Percentiles rank a stretch among this genome's conserved stretches.
Evolutionary conservation across 1,284 basidiomycete genomes (phyloP).

Genomic region (Moniliella sp.): DNA sequence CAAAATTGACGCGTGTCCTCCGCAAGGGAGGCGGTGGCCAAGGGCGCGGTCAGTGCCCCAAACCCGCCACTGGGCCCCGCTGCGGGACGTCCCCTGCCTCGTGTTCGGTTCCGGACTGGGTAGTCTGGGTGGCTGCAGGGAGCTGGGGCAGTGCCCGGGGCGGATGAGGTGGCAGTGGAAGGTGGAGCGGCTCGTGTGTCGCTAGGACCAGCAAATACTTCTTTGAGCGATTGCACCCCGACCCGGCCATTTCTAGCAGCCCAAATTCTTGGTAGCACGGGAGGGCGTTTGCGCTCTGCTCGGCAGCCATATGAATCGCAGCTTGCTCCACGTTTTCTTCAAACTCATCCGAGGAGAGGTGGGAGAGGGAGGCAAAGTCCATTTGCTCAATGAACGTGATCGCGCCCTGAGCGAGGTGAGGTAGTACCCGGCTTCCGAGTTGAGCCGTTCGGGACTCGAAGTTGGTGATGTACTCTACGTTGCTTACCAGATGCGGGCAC

Average conservation of each 20-base stretch:
- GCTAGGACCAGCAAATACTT: too few relatives aligned
- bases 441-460: constrained; percentile 69
- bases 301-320: background rate
- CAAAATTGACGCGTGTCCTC: constrained; percentile 30
- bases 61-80: too few relatives aligned
- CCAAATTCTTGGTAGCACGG: background rate
- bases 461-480: constrained; percentile 78
- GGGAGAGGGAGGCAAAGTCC: constrained; percentile 76
- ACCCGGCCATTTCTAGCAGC: background rate
- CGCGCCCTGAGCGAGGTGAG: constrained; percentile 59
- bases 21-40: constrained; percentile 16
- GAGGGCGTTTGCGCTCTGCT: background rate
- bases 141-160: background rate
- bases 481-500: constrained; percentile 74
- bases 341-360: constrained; percentile 77
- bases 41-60: too few relatives aligned
- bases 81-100: background rate
- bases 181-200: constrained; percentile 1
- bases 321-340: constrained; percentile 41
- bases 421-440: constrained; percentile 91
- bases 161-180: background rate
- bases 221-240: background rate
- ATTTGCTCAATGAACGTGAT: constrained; percentile 89
- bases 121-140: background rate
- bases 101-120: background rate